Conservation (phyloP, 768 basidiomycete species). For the Filobasidium wieringae region DNA sequence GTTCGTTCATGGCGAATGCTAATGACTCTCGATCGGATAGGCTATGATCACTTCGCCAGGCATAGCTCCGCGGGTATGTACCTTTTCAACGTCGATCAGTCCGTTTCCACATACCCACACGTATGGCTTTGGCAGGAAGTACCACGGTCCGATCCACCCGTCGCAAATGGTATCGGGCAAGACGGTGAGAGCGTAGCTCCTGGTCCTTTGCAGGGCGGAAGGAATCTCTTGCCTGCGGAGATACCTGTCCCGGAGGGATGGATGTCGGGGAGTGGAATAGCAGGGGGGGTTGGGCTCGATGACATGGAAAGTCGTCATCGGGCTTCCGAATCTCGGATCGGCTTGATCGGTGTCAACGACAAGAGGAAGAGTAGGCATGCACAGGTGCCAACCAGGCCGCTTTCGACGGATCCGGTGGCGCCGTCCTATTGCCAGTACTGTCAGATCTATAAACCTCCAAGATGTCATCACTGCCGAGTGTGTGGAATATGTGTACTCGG, state of each 20-base stretch:
- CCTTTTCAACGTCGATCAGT: neutral
- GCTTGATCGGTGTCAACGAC: no score
- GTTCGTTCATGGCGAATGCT: neutral
- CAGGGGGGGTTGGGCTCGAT: no score
- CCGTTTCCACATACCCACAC: no score
- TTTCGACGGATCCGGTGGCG: constrained; percentile 1
- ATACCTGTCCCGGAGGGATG: neutral
- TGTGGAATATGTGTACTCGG: constrained; percentile 35
- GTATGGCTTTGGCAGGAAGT: no score
- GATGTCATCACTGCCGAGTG: constrained; percentile 37
- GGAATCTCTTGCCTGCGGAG: neutral
- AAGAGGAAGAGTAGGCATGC: no score
- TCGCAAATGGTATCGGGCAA: no score
- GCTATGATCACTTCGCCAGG: constrained; percentile 3
- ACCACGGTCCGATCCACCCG: no score
- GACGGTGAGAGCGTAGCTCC: neutral
- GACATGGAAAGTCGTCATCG: no score
- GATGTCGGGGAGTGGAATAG: no score
- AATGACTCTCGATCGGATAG: no score
- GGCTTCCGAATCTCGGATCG: no score
- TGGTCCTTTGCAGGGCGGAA: neutral
- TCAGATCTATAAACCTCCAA: constrained; percentile 32
- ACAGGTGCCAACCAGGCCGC: neutral
- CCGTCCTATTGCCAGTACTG: constrained; percentile 22
- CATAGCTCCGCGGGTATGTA: constrained; percentile 1